Conservation (phyloP, 1,284 basidiomycete species). For the Leccinum pachyderme region DNA sequence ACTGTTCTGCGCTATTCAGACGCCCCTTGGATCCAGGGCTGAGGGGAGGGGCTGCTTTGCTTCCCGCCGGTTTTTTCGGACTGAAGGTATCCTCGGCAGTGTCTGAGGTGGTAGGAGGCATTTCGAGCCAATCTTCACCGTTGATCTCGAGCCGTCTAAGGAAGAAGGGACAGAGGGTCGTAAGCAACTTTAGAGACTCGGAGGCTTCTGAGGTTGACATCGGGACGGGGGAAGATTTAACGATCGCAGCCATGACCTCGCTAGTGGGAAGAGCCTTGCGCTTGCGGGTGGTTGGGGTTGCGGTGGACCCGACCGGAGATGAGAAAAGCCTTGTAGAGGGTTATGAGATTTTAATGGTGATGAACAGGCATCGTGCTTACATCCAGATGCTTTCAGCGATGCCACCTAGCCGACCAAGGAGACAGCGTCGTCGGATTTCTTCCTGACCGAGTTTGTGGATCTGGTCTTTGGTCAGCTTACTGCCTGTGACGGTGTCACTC, state of each 20-base stretch:
- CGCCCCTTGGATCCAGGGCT: slow-evolving; percentile 40
- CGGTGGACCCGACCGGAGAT: slow-evolving; percentile 45
- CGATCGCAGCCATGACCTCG: slow-evolving; percentile 62
- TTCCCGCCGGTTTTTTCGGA: slow-evolving; percentile 38
- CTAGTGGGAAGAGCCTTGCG: slow-evolving; percentile 61
- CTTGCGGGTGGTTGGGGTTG: slow-evolving; percentile 57
- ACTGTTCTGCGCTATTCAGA: slow-evolving; percentile 54
- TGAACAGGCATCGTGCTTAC: slow-evolving; percentile 40
- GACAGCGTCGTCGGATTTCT: slow-evolving; percentile 67
- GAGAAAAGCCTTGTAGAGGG: slow-evolving; percentile 58
- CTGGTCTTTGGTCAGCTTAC: slow-evolving; percentile 59
- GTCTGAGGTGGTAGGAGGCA: slow-evolving; percentile 53
- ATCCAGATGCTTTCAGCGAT: slow-evolving; percentile 87
- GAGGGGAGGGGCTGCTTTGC: slow-evolving; percentile 23
- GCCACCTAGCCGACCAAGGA: slow-evolving; percentile 71
- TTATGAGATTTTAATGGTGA: background rate
- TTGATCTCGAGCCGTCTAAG: slow-evolving; percentile 58
- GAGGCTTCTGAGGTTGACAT: slow-evolving; percentile 72
- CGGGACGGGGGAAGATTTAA: slow-evolving; percentile 77
- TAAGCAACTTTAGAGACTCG: slow-evolving; percentile 66
- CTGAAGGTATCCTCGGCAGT: slow-evolving; percentile 20
- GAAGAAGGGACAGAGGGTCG: slow-evolving; percentile 75
- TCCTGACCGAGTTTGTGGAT: slow-evolving; percentile 71
- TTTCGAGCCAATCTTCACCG: slow-evolving; percentile 78
- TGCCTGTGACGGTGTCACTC: slow-evolving; percentile 39